phyloP scores from a whole-genome alignment of 768 basidiomycete species.

The Tulasnella sp. region DNA sequence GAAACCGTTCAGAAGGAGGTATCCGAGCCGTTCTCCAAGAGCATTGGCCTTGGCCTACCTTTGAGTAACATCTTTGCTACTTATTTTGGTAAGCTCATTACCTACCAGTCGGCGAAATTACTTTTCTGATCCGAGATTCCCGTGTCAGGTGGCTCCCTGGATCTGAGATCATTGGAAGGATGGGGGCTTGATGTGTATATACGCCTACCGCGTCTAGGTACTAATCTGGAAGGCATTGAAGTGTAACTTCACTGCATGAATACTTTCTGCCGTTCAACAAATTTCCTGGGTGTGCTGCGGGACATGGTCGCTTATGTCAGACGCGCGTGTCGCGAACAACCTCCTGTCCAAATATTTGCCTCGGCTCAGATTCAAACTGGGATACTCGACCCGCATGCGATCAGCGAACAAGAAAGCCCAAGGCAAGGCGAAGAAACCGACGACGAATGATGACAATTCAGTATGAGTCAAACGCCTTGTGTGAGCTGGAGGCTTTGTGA shows the following conservation, averaged over 20 bases:
- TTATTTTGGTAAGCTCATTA: conserved; percentile 28
- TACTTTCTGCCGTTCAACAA: not conserved
- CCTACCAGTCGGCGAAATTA: not conserved
- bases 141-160: conserved; percentile 56
- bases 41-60: conserved; percentile 72
- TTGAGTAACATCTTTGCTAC: conserved; percentile 86
- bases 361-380: not conserved
- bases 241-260: conserved; percentile 30
- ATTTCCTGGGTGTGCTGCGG: not conserved
- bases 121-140: not conserved
- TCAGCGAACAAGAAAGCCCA: not conserved
- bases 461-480: not conserved
- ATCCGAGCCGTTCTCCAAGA: not conserved
- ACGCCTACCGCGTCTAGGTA: conserved; percentile 71
- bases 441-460: not conserved
- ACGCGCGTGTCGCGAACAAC: conserved; percentile 3
- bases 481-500: not conserved
- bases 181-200: conserved; percentile 79
- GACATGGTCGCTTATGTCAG: not conserved
- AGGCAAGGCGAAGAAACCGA: not conserved
- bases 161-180: conserved; percentile 68
- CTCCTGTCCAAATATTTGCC: not conserved
- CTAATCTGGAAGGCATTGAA: conserved; percentile 75
- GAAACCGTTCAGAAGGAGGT: conserved; percentile 6
- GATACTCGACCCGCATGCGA: not conserved